phyloP scores from a whole-genome alignment of 345 rosid species.

The Aquilaria malaccensis region DNA sequence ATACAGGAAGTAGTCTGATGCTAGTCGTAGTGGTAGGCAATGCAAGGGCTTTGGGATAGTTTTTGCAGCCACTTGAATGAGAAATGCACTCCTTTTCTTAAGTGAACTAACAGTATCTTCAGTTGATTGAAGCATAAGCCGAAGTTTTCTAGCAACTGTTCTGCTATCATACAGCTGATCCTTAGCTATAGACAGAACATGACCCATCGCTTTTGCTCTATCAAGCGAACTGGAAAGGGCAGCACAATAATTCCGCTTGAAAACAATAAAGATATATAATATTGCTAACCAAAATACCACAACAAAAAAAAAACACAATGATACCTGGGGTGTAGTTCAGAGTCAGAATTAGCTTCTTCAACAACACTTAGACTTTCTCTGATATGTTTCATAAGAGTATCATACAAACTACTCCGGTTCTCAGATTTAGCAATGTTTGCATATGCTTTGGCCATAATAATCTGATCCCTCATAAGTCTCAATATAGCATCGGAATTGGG shows the following conservation, averaged over 20 bases:
- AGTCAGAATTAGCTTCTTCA: constrained; percentile 72
- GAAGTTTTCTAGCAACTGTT: constrained; percentile 60
- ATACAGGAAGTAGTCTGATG: constrained; percentile 61
- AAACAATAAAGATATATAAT: constrained; percentile 1
- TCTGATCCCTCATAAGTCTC: constrained; percentile 95
- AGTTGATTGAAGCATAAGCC: constrained; percentile 80
- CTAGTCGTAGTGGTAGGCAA: constrained; percentile 83
- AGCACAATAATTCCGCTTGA: constrained; percentile 15
- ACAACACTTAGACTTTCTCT: constrained; percentile 59
- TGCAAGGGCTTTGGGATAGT: constrained; percentile 85
- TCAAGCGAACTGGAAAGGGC: constrained; percentile 61
- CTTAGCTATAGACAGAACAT: constrained; percentile 74
- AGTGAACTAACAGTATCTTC: constrained; percentile 52
- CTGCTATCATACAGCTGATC: constrained; percentile 73
- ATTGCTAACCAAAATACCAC: constrained; percentile 9
- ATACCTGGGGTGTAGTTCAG: constrained; percentile 81
- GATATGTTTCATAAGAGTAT: constrained; percentile 49
- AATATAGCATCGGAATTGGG: constrained; percentile 77
- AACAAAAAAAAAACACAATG: constrained; percentile 9
- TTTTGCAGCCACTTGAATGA: constrained; percentile 97
- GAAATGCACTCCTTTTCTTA: constrained; percentile 80
- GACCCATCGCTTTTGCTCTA: constrained; percentile 88
- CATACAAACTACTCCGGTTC: constrained; percentile 47
- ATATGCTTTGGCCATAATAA: constrained; percentile 93
- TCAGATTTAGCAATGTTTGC: constrained; percentile 77